Percentiles rank a stretch among this genome's conserved stretches.
Conservation (phyloP, 2,329 filamentous ascomycete genomes). For the Fusarium buharicum region DNA sequence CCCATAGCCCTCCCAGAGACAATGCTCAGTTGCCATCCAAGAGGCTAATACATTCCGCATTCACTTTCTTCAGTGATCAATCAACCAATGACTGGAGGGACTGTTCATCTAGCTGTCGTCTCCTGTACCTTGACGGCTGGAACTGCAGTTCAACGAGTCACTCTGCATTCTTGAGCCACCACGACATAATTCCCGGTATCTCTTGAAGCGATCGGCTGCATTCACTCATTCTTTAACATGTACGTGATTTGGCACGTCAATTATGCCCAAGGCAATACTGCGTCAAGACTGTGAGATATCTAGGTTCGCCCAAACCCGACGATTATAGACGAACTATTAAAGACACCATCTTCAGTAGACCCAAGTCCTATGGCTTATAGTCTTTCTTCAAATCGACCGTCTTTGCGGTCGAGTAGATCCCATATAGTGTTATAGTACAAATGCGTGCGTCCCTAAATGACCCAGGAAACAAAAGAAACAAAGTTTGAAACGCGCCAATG, state of each 20-base stretch:
- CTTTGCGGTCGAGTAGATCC: not conserved
- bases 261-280: not conserved
- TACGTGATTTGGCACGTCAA: not conserved
- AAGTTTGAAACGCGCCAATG: not conserved
- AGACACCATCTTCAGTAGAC: not conserved
- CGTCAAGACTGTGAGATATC: not conserved
- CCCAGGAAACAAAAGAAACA: constrained; percentile 20
- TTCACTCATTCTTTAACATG: too few relatives aligned
- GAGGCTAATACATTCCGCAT: too few relatives aligned
- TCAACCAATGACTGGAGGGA: too few relatives aligned
- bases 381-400: not conserved
- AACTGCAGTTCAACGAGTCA: too few relatives aligned
- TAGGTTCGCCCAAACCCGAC: not conserved
- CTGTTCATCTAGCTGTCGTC: too few relatives aligned
- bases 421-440: constrained; percentile 6
- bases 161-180: too few relatives aligned
- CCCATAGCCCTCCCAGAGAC: too few relatives aligned
- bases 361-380: not conserved
- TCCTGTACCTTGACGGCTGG: too few relatives aligned
- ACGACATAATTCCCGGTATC: too few relatives aligned
- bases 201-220: too few relatives aligned
- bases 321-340: not conserved
- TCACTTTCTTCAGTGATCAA: too few relatives aligned
- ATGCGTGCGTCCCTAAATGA: not conserved
- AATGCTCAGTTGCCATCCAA: too few relatives aligned